Evolutionary conservation across 805 yeast genomes (phyloP).

Genomic region (Ascoidea tarda): DNA sequence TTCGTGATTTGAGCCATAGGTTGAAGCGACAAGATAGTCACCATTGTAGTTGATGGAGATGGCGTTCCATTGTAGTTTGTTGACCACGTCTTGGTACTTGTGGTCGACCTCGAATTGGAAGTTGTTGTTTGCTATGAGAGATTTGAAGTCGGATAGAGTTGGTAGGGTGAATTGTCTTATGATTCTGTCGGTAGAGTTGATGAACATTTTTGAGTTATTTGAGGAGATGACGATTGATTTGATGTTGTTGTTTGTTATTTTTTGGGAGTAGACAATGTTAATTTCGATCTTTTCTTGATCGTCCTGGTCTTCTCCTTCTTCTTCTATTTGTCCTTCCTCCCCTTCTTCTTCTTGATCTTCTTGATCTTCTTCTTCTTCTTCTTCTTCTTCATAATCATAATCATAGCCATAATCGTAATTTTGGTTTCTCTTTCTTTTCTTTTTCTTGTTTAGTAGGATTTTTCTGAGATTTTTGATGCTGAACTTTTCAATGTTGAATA

Average conservation of each 20-base stretch:
- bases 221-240: conserved; percentile 50
- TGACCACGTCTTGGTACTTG: conserved; percentile 82
- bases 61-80: conserved; percentile 78
- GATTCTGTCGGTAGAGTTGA: conserved; percentile 68
- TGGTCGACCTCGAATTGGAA: conserved; percentile 56
- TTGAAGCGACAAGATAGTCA: conserved; percentile 81
- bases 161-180: conserved; percentile 48
- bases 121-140: conserved; percentile 13
- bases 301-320: neutral
- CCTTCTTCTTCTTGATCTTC: too few relatives aligned
- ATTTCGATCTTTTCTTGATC: conserved; percentile 10
- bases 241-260: conserved; percentile 55
- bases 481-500: too few relatives aligned
- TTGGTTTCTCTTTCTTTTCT: too few relatives aligned
- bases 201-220: conserved; percentile 46
- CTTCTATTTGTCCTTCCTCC: too few relatives aligned
- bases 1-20: conserved; percentile 73
- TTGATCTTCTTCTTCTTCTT: too few relatives aligned
- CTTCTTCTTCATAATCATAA: too few relatives aligned
- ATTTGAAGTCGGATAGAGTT: conserved; percentile 18
- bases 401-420: too few relatives aligned
- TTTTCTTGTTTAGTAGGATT: too few relatives aligned
- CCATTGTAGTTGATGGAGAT: conserved; percentile 60
- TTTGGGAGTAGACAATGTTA: conserved; percentile 30
- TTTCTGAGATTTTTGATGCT: too few relatives aligned